These are phyloP conservation scores for Pseudofabraea citricarpa DNA, from an alignment of 2,329 filamentous ascomycete species.

Conservation along the genomic window DNA sequence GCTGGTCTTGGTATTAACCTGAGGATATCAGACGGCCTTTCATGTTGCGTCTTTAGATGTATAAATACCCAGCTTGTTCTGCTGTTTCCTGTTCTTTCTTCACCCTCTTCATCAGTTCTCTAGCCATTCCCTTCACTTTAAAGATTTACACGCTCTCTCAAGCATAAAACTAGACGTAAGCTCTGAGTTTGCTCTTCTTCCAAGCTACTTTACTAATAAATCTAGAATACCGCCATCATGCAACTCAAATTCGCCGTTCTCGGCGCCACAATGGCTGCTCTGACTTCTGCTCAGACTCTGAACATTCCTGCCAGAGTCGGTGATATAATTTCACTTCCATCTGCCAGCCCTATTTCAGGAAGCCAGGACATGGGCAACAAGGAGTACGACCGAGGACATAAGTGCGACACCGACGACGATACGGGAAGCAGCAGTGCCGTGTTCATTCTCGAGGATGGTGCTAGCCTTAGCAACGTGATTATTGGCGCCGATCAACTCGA, in stretches of 20 bases:
- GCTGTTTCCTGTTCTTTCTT: no score
- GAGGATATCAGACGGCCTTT: no score
- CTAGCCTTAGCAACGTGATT: slow-evolving; percentile 46
- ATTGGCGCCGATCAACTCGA: slow-evolving; percentile 46
- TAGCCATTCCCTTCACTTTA: no score
- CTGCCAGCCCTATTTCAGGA: slow-evolving; percentile 9
- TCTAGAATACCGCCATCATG: no score
- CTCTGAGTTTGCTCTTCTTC: no score
- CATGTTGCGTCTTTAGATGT: no score
- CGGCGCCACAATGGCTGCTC: slow-evolving; percentile 12
- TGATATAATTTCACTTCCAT: slow-evolving; percentile 8
- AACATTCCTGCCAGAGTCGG: slow-evolving; percentile 14
- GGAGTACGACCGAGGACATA: slow-evolving; percentile 18
- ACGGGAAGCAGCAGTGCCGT: slow-evolving; percentile 33
- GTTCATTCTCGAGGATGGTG: slow-evolving; percentile 47
- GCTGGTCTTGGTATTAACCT: no score
- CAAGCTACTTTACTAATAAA: no score
- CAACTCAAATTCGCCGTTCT: slow-evolving; percentile 12
- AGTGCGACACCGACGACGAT: slow-evolving; percentile 14
- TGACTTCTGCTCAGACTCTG: slow-evolving; percentile 13
- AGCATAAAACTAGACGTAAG: no score
- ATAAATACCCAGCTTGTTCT: no score
- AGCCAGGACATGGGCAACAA: slow-evolving; percentile 15
- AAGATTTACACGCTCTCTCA: no score
- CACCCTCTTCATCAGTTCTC: no score